These are phyloP conservation scores for Platanus orientalis DNA, from an alignment of 164 flowering plant genomes.

Conservation along the genomic window DNA sequence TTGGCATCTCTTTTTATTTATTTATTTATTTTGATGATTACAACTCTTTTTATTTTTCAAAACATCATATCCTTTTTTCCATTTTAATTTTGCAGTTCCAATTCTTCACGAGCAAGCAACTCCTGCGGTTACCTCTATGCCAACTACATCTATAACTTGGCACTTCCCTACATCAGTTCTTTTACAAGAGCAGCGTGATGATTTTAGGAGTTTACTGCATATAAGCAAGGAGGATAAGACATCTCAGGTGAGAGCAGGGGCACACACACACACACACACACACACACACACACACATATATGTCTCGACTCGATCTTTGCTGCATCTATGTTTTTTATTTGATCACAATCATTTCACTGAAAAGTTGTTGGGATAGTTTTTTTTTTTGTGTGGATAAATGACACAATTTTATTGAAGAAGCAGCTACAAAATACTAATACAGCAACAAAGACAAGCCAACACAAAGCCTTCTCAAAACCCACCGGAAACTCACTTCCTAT, in stretches of 20 bases:
- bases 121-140: conserved; percentile 31
- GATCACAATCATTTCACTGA: background rate
- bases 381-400: background rate
- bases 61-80: background rate
- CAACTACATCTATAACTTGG: conserved; percentile 32
- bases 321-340: background rate
- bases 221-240: conserved; percentile 38
- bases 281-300: no score
- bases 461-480: no score
- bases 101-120: conserved; percentile 46
- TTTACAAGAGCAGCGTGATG: conserved; percentile 64
- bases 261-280: no score
- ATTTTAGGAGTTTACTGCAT: conserved; percentile 31
- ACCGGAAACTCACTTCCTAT: no score
- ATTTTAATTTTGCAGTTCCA: conserved; percentile 36
- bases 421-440: no score
- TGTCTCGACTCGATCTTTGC: no score
- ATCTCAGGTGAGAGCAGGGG: conserved; percentile 37
- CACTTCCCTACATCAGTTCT: conserved; percentile 52
- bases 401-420: no score
- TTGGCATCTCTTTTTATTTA: no score
- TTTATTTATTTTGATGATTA: no score
- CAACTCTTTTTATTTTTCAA: background rate
- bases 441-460: no score
- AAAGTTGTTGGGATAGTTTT: background rate